A percentile compares a stretch with the other conserved stretches of the same genome.
These are phyloP conservation scores for Strobilomyces confusus DNA, from an alignment of 768 basidiomycete species.

Conservation along the genomic window DNA sequence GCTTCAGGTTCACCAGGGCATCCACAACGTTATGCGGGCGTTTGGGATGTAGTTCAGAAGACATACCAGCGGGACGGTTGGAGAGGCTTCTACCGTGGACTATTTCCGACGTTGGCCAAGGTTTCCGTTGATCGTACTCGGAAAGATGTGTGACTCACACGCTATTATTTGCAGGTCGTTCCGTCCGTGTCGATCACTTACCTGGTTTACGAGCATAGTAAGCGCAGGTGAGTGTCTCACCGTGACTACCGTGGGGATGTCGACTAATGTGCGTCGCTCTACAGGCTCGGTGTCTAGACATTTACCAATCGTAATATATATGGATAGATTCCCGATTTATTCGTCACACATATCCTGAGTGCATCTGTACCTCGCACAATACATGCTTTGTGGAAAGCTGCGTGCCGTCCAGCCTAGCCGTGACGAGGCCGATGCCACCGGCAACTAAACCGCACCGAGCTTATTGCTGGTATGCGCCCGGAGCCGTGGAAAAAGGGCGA, in stretches of 20 bases:
- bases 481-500: slow-evolving; percentile 47
- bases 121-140: slow-evolving; percentile 32
- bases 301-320: slow-evolving; percentile 19
- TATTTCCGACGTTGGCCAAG: slow-evolving; percentile 92
- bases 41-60: slow-evolving; percentile 75
- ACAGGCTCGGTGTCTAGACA: slow-evolving; percentile 59
- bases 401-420: slow-evolving; percentile 7
- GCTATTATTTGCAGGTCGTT: slow-evolving; percentile 58
- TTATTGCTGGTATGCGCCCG: background rate
- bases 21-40: slow-evolving; percentile 86
- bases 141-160: slow-evolving; percentile 1
- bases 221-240: slow-evolving; percentile 55
- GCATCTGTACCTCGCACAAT: slow-evolving; percentile 27
- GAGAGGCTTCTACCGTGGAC: slow-evolving; percentile 90
- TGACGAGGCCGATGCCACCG: background rate
- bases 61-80: slow-evolving; percentile 86
- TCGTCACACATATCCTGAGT: slow-evolving; percentile 20
- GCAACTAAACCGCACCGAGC: background rate
- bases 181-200: slow-evolving; percentile 97
- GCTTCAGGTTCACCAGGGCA: slow-evolving; percentile 96
- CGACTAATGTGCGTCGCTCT: slow-evolving; percentile 2
- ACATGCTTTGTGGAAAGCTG: slow-evolving; percentile 16
- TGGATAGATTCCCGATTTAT: slow-evolving; percentile 24
- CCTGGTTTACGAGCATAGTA: slow-evolving; percentile 87
- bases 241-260: background rate